These are phyloP conservation scores for Ceratocystis diversiconidia DNA, from an alignment of 2,329 filamentous ascomycete species.

Conservation along the genomic window DNA sequence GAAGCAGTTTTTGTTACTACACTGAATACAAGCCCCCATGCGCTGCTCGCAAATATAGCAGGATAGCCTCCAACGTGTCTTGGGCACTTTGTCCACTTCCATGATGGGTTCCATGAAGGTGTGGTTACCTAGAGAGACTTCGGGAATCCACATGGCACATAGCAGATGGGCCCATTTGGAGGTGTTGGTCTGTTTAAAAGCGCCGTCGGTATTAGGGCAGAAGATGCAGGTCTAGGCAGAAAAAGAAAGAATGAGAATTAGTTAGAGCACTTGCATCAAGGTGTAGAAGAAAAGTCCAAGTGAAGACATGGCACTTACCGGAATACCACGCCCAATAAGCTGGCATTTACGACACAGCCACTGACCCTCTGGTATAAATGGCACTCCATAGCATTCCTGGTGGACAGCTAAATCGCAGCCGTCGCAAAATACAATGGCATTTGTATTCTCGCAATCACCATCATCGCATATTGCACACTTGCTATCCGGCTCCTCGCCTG, in stretches of 20 bases:
- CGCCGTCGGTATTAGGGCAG: constrained; percentile 91
- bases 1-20: constrained; percentile 93
- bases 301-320: constrained; percentile 38
- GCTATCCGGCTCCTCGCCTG: constrained; percentile 83
- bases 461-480: constrained; percentile 98
- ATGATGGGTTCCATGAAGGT: constrained; percentile 98
- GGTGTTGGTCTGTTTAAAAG: constrained; percentile 94
- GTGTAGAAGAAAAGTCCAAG: background rate
- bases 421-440: constrained; percentile 97
- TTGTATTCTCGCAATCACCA: constrained; percentile 98
- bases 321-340: constrained; percentile 79
- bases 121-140: constrained; percentile 86
- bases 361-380: constrained; percentile 95
- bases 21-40: constrained; percentile 98
- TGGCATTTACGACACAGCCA: constrained; percentile 97
- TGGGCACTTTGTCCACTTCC: constrained; percentile 94
- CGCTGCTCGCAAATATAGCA: constrained; percentile 96
- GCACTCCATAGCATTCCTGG: constrained; percentile 96
- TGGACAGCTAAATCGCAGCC: constrained; percentile 95
- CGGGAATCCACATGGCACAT: constrained; percentile 96
- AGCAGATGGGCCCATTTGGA: constrained; percentile 95
- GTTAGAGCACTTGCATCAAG: background rate
- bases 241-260: background rate
- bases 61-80: constrained; percentile 78
- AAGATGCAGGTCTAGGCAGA: constrained; percentile 71